phyloP scores from a whole-genome alignment of 2,329 filamentous ascomycete species.

The Claviceps africana region DNA sequence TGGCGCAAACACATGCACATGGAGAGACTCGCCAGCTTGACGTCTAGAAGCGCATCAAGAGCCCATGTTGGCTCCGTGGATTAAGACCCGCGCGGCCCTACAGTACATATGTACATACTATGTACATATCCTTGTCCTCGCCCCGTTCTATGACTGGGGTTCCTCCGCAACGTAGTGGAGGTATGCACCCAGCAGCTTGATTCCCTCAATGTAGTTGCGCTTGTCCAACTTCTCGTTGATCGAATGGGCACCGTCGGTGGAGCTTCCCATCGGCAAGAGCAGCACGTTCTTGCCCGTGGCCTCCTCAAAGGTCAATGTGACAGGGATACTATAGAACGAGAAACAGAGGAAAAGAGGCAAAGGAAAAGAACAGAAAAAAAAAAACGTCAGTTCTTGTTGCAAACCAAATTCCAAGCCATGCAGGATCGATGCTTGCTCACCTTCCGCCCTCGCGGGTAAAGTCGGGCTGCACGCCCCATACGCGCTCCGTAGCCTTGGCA shows the following conservation, averaged over 20 bases:
- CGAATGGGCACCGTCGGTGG: slow-evolving; percentile 89
- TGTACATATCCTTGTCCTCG: not conserved
- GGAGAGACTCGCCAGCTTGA: too few relatives aligned
- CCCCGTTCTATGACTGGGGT: slow-evolving; percentile 32
- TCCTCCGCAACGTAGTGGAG: slow-evolving; percentile 93
- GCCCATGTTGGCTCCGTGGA: too few relatives aligned
- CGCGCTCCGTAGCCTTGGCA: slow-evolving; percentile 86
- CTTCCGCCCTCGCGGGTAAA: slow-evolving; percentile 91
- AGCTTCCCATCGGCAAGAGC: slow-evolving; percentile 90
- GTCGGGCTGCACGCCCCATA: slow-evolving; percentile 87
- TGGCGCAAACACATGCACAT: too few relatives aligned
- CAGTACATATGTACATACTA: too few relatives aligned
- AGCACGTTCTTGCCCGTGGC: slow-evolving; percentile 96
- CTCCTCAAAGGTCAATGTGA: slow-evolving; percentile 94
- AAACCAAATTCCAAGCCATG: not conserved
- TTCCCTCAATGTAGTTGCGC: slow-evolving; percentile 96
- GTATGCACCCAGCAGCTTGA: slow-evolving; percentile 88
- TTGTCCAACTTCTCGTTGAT: slow-evolving; percentile 98
- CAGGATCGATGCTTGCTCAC: slow-evolving; percentile 44
- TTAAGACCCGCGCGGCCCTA: too few relatives aligned
- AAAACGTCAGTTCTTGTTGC: not conserved
- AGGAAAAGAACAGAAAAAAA: not conserved
- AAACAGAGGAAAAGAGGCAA: not conserved
- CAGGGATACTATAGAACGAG: slow-evolving; percentile 65
- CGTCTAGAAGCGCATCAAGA: too few relatives aligned